phyloP scores from a whole-genome alignment of 148 eudicot genomes.

The Camellia sinensis region DNA sequence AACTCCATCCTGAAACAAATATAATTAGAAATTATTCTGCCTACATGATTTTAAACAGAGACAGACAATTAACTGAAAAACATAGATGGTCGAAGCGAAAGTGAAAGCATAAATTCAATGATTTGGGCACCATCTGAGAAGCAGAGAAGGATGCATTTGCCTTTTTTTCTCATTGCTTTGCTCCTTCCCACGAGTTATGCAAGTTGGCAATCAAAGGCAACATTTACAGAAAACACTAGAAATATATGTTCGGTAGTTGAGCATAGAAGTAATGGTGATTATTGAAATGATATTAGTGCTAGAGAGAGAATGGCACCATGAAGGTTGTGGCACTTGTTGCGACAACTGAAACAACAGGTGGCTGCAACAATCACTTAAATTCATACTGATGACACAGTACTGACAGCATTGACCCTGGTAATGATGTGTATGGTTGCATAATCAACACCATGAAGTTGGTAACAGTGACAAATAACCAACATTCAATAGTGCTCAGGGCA shows the following conservation, averaged over 20 bases:
- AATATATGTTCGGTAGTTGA: not conserved
- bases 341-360: not conserved
- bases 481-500: not conserved
- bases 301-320: not conserved
- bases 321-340: not conserved
- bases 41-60: not conserved
- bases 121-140: not conserved
- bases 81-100: not conserved
- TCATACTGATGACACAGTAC: not conserved
- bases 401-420: not conserved
- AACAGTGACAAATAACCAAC: not conserved
- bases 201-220: not conserved
- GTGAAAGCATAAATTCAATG: not conserved
- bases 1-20: conserved; percentile 74
- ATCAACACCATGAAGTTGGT: not conserved
- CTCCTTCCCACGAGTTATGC: not conserved
- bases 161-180: not conserved
- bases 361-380: not conserved
- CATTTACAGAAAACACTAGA: not conserved
- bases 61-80: not conserved
- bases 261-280: not conserved
- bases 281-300: not conserved
- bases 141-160: conserved; percentile 1
- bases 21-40: not conserved
- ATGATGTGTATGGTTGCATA: not conserved